Evolutionary conservation across 768 basidiomycete species (phyloP), one percentile per base, ranked within the genome.

Genomic region (Tricholoma hemisulphureum): DNA sequence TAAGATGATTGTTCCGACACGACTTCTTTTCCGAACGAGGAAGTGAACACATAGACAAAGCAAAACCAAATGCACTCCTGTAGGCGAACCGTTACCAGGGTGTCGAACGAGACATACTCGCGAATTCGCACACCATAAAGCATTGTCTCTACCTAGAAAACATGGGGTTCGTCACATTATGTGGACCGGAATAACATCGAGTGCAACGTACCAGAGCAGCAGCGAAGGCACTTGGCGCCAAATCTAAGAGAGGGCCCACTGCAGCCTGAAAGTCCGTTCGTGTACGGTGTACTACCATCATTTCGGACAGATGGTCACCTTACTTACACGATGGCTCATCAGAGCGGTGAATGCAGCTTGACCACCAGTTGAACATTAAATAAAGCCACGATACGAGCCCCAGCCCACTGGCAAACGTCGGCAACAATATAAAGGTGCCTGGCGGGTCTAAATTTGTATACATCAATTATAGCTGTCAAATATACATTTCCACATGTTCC

Each of bases 41-140:
- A 56, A 16, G 21, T 29, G 58, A 21, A 58, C 52, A 34, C 69
- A 72, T 5, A 37, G 35, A 29, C 37, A 58, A 31, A 58, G 52
- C 16, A 58, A 51, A 16, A 58, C 29, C 14, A 37, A 32, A n/a
- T 58, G 51, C 10, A 29, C 31, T 21, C 50, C 51, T 58, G 23
- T 28, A 24, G 24, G 9, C 13, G 6, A 13, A 4, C 20, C 28
- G 24, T 18, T 49, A 35, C 29, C 14, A 20, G 21, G 4, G 13
- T 8, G n/a, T 31, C 3, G 16, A 11, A 37, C n/a, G 2, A n/a
- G 4, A 10, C n/a, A 20, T 2, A 48, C 29, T 5, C 23, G 46
- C 18, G 13, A 26, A 29, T 14, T 21, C 29, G 20, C 55, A 9
- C 14, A 49, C 55, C 55, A 56, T 56, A 56, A 18, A 56, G 45